phyloP scores from a whole-genome alignment of 2,329 filamentous ascomycete genomes.

The Acrocalymma vagum region DNA sequence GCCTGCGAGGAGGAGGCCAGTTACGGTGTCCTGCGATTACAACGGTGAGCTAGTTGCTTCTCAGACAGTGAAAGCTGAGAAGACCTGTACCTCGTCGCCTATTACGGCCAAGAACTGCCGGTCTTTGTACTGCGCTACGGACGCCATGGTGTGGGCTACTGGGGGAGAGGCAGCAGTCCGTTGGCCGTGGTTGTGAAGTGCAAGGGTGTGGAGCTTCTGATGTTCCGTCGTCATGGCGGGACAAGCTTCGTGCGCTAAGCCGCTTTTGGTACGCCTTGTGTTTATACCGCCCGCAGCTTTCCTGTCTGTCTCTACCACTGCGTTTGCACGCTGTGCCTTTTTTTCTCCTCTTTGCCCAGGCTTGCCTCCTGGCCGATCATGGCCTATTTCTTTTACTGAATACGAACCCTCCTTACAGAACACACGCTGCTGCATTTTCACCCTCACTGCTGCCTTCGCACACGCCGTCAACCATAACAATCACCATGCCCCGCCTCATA shows the following conservation, averaged over 20 bases:
- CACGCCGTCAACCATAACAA: conserved; percentile 4
- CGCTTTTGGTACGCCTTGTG: conserved; percentile 24
- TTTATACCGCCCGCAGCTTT: conserved; percentile 12
- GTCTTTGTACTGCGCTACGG: conserved; percentile 73
- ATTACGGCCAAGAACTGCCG: conserved; percentile 97
- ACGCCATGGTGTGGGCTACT: conserved; percentile 65
- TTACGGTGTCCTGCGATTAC: conserved; percentile 86
- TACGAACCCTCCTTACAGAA: background rate
- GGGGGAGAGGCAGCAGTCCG: conserved; percentile 20
- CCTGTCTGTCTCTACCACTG: conserved; percentile 24
- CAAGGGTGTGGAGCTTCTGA: conserved; percentile 19
- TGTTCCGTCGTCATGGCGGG: conserved; percentile 36
- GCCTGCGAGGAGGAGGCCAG: conserved; percentile 91
- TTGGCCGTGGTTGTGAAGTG: conserved; percentile 21
- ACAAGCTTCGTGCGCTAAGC: conserved; percentile 23
- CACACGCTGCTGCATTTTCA: background rate
- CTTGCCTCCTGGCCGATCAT: conserved; percentile 19
- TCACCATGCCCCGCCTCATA: conserved; percentile 77
- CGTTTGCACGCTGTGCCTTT: conserved; percentile 15
- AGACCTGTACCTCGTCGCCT: conserved; percentile 80
- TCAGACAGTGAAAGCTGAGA: background rate
- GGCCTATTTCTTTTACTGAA: conserved; percentile 1
- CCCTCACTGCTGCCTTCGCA: background rate
- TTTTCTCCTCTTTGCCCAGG: conserved; percentile 15
- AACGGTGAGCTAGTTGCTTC: conserved; percentile 20